Evolutionary conservation across 495 filamentous ascomycete genomes (phyloP).

Genomic region (Neurospora sp.): DNA sequence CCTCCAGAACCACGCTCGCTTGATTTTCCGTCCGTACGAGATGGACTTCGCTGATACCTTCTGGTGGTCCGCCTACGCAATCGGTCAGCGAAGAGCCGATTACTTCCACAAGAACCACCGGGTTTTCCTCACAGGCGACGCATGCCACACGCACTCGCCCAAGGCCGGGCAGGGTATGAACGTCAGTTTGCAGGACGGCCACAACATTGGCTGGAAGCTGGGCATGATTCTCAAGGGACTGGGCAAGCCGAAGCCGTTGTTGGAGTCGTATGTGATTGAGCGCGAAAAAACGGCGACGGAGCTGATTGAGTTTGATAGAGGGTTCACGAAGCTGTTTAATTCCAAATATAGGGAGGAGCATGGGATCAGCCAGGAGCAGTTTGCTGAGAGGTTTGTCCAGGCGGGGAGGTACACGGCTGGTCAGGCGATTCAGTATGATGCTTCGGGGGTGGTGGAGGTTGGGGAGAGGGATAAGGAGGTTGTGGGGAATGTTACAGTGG

Average conservation of each 20-base stretch:
- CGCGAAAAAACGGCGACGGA: conserved; percentile 57
- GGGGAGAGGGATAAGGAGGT: conserved; percentile 16
- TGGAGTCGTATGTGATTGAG: conserved; percentile 62
- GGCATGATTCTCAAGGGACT: conserved; percentile 50
- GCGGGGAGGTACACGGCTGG: conserved; percentile 56
- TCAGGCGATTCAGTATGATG: conserved; percentile 46
- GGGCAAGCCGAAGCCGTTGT: conserved; percentile 37
- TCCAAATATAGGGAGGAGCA: conserved; percentile 23
- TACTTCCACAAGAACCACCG: conserved; percentile 44
- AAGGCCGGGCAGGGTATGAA: conserved; percentile 73
- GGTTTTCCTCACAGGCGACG: conserved; percentile 60
- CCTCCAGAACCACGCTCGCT: conserved; percentile 46
- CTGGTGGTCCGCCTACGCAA: conserved; percentile 56
- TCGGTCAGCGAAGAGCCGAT: conserved; percentile 51
- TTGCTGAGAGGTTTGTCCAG: conserved; percentile 50
- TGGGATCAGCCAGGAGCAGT: conserved; percentile 28
- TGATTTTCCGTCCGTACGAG: conserved; percentile 44
- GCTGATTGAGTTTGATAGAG: conserved; percentile 63
- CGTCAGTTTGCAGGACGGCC: conserved; percentile 41
- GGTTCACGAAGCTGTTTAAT: conserved; percentile 54
- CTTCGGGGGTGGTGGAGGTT: conserved; percentile 35
- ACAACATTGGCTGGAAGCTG: conserved; percentile 76
- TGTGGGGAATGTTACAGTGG: conserved; percentile 37
- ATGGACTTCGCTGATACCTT: conserved; percentile 34
- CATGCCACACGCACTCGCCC: conserved; percentile 61